Percentiles rank a stretch among this genome's conserved stretches.
These are phyloP conservation scores for Cladosporium sp. DNA, from an alignment of 2,329 filamentous ascomycete species.

Conservation along the genomic window DNA sequence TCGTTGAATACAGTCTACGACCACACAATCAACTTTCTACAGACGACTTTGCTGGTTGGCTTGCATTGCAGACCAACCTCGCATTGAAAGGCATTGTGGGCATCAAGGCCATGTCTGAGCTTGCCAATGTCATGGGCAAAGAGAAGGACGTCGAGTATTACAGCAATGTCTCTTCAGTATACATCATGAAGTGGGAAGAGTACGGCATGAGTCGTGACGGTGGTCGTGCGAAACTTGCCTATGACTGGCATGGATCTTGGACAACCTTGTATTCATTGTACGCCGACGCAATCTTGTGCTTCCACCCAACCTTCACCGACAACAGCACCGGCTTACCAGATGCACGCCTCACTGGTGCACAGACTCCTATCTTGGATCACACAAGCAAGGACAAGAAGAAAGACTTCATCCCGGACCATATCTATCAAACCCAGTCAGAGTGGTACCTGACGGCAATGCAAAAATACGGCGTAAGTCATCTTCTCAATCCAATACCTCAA, in stretches of 20 bases:
- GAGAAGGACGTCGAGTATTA: conserved; percentile 56
- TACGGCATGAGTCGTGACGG: conserved; percentile 66
- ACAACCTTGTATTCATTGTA: conserved; percentile 84
- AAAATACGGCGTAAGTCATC: conserved; percentile 56
- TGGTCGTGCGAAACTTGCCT: conserved; percentile 72
- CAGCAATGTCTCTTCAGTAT: conserved; percentile 56
- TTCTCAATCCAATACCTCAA: not conserved
- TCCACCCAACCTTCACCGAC: conserved; percentile 51
- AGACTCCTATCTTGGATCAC: conserved; percentile 7
- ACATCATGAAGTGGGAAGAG: conserved; percentile 68
- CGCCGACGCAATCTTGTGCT: conserved; percentile 74
- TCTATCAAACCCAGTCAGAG: conserved; percentile 74
- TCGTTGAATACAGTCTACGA: conserved; percentile 70
- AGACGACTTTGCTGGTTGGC: conserved; percentile 77
- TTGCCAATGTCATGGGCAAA: conserved; percentile 60
- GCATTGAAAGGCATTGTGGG: conserved; percentile 81
- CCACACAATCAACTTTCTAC: conserved; percentile 76
- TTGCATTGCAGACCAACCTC: conserved; percentile 75
- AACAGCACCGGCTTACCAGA: conserved; percentile 7
- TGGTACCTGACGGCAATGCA: conserved; percentile 80
- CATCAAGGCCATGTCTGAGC: conserved; percentile 71
- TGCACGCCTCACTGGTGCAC: not conserved
- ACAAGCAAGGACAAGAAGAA: conserved; percentile 17
- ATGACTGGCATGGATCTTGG: conserved; percentile 77
- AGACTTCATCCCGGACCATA: conserved; percentile 63